These are phyloP conservation scores for Magnolia sinica DNA, from an alignment of 164 flowering plant genomes.

Conservation along the genomic window DNA sequence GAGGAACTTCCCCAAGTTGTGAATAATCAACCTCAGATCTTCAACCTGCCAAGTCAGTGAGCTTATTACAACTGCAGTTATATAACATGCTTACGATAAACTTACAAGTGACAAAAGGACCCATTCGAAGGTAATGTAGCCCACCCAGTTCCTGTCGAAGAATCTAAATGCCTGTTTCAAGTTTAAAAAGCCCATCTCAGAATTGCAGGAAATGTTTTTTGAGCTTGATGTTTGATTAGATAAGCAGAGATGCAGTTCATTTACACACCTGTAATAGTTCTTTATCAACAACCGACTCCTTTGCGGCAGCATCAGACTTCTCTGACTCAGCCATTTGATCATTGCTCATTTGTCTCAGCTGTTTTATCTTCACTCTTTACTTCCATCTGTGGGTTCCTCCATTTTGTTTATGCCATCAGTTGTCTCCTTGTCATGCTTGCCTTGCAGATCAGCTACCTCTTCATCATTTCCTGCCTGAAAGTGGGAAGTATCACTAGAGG, in stretches of 20 bases:
- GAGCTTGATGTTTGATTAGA: not conserved
- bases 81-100: not conserved
- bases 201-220: not conserved
- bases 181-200: not conserved
- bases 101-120: not conserved
- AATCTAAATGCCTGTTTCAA: constrained; percentile 84
- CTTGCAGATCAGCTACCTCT: constrained; percentile 23
- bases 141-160: constrained; percentile 82
- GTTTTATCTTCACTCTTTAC: constrained; percentile 15
- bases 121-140: constrained; percentile 38
- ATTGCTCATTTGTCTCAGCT: constrained; percentile 23
- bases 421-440: constrained; percentile 24
- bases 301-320: constrained; percentile 24
- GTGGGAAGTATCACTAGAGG: not conserved
- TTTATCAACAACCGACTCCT: constrained; percentile 50
- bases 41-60: constrained; percentile 62
- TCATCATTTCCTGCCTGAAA: constrained; percentile 31
- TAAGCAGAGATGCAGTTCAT: not conserved
- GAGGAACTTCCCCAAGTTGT: constrained; percentile 75
- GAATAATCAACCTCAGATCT: constrained; percentile 81
- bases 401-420: constrained; percentile 21
- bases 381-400: constrained; percentile 26
- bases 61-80: not conserved
- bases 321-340: constrained; percentile 30
- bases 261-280: constrained; percentile 64